Evolutionary conservation across 495 filamentous ascomycete genomes (phyloP).

Genomic region (Hypoxylon perforatum): DNA sequence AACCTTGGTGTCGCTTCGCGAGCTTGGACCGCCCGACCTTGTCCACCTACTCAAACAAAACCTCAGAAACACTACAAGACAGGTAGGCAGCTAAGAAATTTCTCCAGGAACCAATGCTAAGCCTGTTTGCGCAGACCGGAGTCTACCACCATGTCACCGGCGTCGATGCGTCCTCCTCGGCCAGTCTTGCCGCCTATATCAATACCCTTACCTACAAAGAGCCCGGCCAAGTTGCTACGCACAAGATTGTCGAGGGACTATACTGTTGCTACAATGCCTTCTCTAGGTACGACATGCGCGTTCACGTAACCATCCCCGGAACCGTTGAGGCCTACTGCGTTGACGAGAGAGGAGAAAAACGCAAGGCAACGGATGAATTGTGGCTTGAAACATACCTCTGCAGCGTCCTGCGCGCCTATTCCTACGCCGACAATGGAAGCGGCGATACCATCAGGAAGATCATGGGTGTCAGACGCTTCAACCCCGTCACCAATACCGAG

Average conservation of each 20-base stretch:
- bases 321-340: slow-evolving; percentile 96
- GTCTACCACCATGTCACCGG: slow-evolving; percentile 99
- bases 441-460: slow-evolving; percentile 94
- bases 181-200: slow-evolving; percentile 95
- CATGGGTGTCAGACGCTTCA: slow-evolving; percentile 92
- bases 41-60: slow-evolving; percentile 95
- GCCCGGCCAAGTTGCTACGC: slow-evolving; percentile 76
- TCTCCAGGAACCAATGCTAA: slow-evolving; percentile 28
- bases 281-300: slow-evolving; percentile 96
- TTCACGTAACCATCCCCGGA: slow-evolving; percentile 95
- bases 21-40: slow-evolving; percentile 94
- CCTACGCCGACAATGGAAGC: slow-evolving; percentile 93
- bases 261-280: slow-evolving; percentile 99
- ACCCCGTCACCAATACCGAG: slow-evolving; percentile 96
- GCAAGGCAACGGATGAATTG: slow-evolving; percentile 87
- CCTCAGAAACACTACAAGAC: slow-evolving; percentile 69
- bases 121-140: slow-evolving; percentile 69
- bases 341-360: slow-evolving; percentile 94
- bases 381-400: slow-evolving; percentile 99
- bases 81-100: slow-evolving; percentile 57
- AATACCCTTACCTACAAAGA: slow-evolving; percentile 94
- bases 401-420: slow-evolving; percentile 90
- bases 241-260: slow-evolving; percentile 91
- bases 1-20: slow-evolving; percentile 80
- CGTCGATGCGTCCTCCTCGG: slow-evolving; percentile 96